Evolutionary conservation across 2,329 filamentous ascomycete genomes (phyloP).

Genomic region (Sarocladium kiliense): DNA sequence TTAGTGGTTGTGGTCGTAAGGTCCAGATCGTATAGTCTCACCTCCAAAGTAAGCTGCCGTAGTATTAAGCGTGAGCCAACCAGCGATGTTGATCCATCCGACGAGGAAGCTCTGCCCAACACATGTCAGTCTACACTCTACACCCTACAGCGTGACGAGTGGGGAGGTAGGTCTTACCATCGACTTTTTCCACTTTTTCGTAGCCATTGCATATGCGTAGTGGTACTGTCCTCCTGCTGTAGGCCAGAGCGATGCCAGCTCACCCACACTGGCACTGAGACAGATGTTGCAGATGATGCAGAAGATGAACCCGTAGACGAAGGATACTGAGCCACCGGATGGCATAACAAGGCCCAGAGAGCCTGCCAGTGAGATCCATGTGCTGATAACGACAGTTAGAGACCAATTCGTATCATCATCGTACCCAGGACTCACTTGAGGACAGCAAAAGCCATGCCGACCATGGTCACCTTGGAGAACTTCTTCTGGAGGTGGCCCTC

Average conservation of each 20-base stretch:
- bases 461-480: constrained; percentile 29
- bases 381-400: constrained; percentile 13
- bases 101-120: constrained; percentile 34
- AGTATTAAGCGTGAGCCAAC: constrained; percentile 39
- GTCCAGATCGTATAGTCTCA: constrained; percentile 10
- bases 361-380: constrained; percentile 32
- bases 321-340: constrained; percentile 34
- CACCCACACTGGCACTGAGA: constrained; percentile 35
- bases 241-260: constrained; percentile 38
- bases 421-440: constrained; percentile 26
- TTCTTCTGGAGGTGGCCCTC: constrained; percentile 26
- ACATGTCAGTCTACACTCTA: background rate
- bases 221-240: constrained; percentile 43
- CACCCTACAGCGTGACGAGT: too few species aligned
- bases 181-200: constrained; percentile 30
- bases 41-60: constrained; percentile 37
- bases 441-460: constrained; percentile 39
- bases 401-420: too few species aligned
- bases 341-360: constrained; percentile 36
- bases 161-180: constrained; percentile 21
- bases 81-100: constrained; percentile 40
- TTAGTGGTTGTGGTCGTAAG: background rate
- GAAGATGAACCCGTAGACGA: constrained; percentile 41
- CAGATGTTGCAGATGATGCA: constrained; percentile 38
- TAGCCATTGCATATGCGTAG: constrained; percentile 34